A percentile compares a stretch with the other conserved stretches of the same genome.
These are phyloP conservation scores for Gossypium australe DNA, from an alignment of 345 rosid genomes.

Conservation along the genomic window DNA sequence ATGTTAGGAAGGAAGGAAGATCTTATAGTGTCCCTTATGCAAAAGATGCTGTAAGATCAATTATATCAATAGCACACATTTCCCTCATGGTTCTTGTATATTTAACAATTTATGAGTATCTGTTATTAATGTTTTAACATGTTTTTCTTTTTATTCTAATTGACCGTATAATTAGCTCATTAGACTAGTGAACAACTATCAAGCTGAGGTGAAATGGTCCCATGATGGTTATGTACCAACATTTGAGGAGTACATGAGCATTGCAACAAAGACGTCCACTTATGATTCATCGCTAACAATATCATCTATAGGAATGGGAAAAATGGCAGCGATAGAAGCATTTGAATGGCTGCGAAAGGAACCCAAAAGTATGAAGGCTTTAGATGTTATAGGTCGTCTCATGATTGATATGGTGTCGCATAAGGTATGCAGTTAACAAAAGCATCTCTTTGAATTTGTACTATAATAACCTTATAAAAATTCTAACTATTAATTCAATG, in stretches of 20 bases:
- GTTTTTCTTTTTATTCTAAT: no score
- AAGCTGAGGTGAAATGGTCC: neutral
- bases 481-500: neutral
- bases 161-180: neutral
- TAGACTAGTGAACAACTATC: neutral
- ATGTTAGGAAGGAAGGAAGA: neutral
- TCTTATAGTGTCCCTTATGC: neutral
- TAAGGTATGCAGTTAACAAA: neutral
- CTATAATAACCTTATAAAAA: neutral
- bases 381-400: neutral
- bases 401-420: neutral
- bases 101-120: no score
- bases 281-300: neutral
- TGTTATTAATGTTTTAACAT: neutral
- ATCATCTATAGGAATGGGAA: neutral
- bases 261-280: neutral
- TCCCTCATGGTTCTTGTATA: neutral
- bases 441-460: neutral
- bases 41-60: neutral
- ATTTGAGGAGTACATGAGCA: neutral
- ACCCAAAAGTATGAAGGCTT: neutral
- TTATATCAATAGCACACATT: neutral
- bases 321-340: neutral
- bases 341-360: neutral
- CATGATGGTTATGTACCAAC: neutral